These are phyloP conservation scores for Xylaria venustula DNA, from an alignment of 495 filamentous ascomycete species.

Conservation along the genomic window DNA sequence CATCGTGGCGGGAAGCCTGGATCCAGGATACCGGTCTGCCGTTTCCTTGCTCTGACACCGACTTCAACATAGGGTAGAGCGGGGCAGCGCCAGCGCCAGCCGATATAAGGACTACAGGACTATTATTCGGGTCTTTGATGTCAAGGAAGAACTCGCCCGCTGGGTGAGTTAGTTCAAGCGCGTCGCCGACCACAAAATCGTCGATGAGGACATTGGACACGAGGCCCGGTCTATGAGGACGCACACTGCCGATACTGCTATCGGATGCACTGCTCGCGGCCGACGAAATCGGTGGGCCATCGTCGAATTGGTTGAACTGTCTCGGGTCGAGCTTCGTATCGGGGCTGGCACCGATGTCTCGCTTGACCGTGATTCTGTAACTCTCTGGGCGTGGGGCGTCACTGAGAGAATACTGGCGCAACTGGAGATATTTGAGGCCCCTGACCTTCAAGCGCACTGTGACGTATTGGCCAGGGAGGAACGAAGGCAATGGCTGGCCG, in stretches of 20 bases:
- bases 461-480: conserved; percentile 70
- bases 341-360: conserved; percentile 47
- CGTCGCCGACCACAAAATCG: conserved; percentile 56
- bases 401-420: conserved; percentile 70
- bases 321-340: conserved; percentile 25
- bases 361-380: conserved; percentile 71
- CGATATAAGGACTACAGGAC: conserved; percentile 64
- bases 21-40: conserved; percentile 63
- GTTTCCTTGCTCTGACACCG: conserved; percentile 36
- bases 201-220: conserved; percentile 71
- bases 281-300: conserved; percentile 25
- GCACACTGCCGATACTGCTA: conserved; percentile 31
- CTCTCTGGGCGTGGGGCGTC: conserved; percentile 56
- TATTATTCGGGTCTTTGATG: conserved; percentile 33
- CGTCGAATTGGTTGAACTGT: conserved; percentile 20
- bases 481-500: conserved; percentile 56
- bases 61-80: conserved; percentile 64
- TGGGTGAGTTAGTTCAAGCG: conserved; percentile 64
- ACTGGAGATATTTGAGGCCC: conserved; percentile 58
- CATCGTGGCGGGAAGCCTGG: conserved; percentile 55
- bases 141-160: conserved; percentile 66
- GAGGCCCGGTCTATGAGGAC: conserved; percentile 48
- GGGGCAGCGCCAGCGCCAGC: conserved; percentile 70
- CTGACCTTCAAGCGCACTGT: conserved; percentile 59
- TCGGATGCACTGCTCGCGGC: conserved; percentile 31